phyloP scores from a whole-genome alignment of 2,329 filamentous ascomycete genomes.

The Dothistroma pini region DNA sequence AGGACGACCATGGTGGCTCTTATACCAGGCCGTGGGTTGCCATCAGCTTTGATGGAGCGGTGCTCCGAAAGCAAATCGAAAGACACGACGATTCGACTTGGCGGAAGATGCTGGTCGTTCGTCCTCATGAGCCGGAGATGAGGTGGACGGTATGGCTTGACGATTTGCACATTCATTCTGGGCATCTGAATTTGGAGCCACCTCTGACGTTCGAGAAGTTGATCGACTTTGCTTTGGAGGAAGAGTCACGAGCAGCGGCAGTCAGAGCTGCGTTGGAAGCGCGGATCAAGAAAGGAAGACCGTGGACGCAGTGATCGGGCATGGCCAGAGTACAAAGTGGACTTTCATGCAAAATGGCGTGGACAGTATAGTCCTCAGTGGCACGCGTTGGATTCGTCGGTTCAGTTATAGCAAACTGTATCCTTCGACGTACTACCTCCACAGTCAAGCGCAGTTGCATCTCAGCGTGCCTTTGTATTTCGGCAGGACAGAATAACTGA shows the following conservation, averaged over 20 bases:
- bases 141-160: constrained; percentile 3
- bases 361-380: background rate
- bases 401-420: background rate
- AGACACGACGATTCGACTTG: background rate
- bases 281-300: background rate
- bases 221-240: constrained; percentile 2
- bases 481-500: no score
- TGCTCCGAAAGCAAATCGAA: background rate
- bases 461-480: no score
- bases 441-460: background rate
- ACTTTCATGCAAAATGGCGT: background rate
- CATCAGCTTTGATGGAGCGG: constrained; percentile 1
- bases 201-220: background rate
- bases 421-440: no score
- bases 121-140: constrained; percentile 1
- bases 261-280: background rate
- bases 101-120: background rate
- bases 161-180: constrained; percentile 4
- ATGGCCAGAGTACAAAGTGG: background rate
- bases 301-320: background rate
- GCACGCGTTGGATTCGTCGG: background rate
- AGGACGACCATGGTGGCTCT: background rate
- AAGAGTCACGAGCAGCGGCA: background rate
- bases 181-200: background rate
- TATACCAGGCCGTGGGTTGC: background rate